Evolutionary conservation across 75 land plant genomes (phyloP).

Genomic region (Pinus albicaulis): DNA sequence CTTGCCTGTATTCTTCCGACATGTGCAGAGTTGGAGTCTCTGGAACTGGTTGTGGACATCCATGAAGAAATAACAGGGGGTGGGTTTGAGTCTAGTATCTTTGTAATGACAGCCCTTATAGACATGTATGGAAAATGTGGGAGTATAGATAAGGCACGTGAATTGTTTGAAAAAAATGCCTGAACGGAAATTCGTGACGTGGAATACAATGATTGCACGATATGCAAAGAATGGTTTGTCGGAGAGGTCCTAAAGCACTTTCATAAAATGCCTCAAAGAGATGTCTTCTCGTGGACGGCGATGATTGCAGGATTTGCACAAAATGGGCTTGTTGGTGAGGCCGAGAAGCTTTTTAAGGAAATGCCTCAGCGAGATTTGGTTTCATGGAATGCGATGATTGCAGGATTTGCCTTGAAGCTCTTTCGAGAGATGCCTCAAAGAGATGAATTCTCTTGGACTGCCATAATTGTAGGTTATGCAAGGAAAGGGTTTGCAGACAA

Average conservation of each 20-base stretch:
- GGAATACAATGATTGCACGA: slow-evolving; percentile 16
- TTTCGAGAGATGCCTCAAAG: slow-evolving; percentile 23
- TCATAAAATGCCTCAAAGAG: slow-evolving; percentile 10
- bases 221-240: slow-evolving; percentile 14
- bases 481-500: too few relatives aligned
- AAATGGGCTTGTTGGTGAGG: not conserved
- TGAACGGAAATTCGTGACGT: slow-evolving; percentile 5
- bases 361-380: slow-evolving; percentile 4
- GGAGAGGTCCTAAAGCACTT: slow-evolving; percentile 11
- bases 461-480: slow-evolving; percentile 11
- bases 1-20: slow-evolving; percentile 18
- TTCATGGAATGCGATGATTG: slow-evolving; percentile 41
- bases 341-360: slow-evolving; percentile 7
- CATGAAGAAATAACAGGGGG: slow-evolving; percentile 7
- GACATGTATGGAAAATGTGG: slow-evolving; percentile 27
- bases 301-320: slow-evolving; percentile 14
- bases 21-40: not conserved
- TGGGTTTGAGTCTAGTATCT: not conserved
- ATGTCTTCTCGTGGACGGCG: slow-evolving; percentile 14
- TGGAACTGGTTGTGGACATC: not conserved
- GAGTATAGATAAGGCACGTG: slow-evolving; percentile 9
- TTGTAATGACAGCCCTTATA: slow-evolving; percentile 9
- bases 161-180: slow-evolving; percentile 23
- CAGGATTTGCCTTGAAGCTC: slow-evolving; percentile 40
- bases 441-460: slow-evolving; percentile 16